A percentile compares a stretch with the other conserved stretches of the same genome.
Conservation (phyloP, 495 filamentous ascomycete genomes). For the Neurospora tetrasperma region DNA sequence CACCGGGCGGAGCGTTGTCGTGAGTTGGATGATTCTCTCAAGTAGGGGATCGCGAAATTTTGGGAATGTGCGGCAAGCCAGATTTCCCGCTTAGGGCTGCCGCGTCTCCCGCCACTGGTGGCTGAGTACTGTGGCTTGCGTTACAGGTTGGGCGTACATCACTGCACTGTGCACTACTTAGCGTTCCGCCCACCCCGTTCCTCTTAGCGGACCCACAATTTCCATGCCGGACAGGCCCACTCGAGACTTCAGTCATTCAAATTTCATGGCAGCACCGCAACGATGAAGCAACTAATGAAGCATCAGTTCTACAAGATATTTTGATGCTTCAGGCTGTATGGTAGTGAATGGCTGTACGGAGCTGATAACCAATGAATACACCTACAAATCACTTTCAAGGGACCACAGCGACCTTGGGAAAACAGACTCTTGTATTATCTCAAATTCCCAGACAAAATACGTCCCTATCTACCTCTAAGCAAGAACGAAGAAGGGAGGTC, state of each 20-base stretch:
- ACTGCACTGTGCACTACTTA: background rate
- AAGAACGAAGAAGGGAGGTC: too few relatives aligned
- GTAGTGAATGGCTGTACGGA: background rate
- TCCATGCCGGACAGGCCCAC: background rate
- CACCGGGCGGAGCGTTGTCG: slow-evolving; percentile 20
- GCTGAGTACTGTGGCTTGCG: background rate
- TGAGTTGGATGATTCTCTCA: slow-evolving; percentile 22
- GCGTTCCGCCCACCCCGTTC: background rate
- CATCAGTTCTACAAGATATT: background rate
- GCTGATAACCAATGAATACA: background rate
- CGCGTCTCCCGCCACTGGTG: background rate
- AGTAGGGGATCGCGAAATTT: slow-evolving; percentile 27
- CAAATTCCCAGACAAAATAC: too few relatives aligned
- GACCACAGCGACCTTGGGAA: background rate
- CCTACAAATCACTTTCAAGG: background rate
- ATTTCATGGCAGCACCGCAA: background rate
- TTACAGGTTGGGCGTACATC: background rate
- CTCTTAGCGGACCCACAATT: background rate
- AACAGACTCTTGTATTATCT: background rate
- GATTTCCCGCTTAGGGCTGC: slow-evolving; percentile 26
- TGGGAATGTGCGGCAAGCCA: slow-evolving; percentile 24
- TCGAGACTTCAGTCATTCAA: background rate
- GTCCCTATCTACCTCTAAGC: too few relatives aligned
- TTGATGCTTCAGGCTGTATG: background rate
- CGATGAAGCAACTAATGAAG: background rate